Evolutionary conservation across 192 early-diverging fungal species (phyloP), one percentile per base, ranked within the genome.

Genomic region (Entomortierella lignicola): DNA sequence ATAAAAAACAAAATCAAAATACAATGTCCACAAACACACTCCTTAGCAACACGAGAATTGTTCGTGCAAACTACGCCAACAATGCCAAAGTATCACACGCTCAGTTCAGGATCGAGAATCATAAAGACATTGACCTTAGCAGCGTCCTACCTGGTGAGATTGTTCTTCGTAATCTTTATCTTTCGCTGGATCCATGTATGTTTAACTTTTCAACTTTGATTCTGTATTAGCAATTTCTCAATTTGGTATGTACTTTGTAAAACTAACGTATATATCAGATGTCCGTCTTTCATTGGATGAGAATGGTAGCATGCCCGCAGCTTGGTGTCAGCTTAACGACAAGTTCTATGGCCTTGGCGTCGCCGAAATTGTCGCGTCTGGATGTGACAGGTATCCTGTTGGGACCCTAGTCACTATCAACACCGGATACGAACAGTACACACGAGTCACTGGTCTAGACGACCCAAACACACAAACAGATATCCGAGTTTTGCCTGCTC

Each of bases 151-250:
- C 84, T 3, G 84, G 82, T 11, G 82, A 87, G 31, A 54, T 85
- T 53, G 53, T 94, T 26, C 65, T 95, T 5, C 90, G 92, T 43
- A 86, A 85, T 31, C 83, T 89, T 20, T 91, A 85, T 60, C 81
- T 95, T 21, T 93, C 92, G 17, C 75, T 94, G 17, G 93, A 95
- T 81, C 93, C 91, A 12, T 94, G 60, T 71, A 68, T 55, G 66
- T 43, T 47, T 4, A 43, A 25, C 41, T 34, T 29, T 41, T 18
- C 13, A n/a, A n/a, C n/a, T n/a, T n/a, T n/a, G n/a, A n/a, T n/a
- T n/a, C n/a, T n/a, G n/a, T n/a, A n/a, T n/a, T n/a, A n/a, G n/a
- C n/a, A n/a, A n/a, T n/a, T n/a, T n/a, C n/a, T n/a, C n/a, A n/a
- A n/a, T n/a, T n/a, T n/a, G n/a, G n/a, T n/a, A n/a, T n/a, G n/a